phyloP scores from a whole-genome alignment of 2,329 filamentous ascomycete genomes.

The Bipolaris oryzae region DNA sequence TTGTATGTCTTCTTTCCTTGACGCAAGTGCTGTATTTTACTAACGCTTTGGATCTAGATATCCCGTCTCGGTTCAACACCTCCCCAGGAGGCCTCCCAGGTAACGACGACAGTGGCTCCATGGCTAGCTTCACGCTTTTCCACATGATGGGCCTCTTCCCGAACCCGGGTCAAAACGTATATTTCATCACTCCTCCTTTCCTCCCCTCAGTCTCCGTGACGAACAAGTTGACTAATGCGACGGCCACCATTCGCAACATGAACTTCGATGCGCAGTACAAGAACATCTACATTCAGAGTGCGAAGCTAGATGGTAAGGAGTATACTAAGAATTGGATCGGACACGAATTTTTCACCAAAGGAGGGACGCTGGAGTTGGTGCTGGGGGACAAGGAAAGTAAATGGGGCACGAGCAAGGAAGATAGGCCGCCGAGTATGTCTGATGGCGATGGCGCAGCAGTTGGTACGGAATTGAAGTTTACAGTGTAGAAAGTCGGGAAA shows the following conservation, averaged over 20 bases:
- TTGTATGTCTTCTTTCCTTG: constrained; percentile 28
- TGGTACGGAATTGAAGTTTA: not conserved
- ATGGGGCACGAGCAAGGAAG: constrained; percentile 52
- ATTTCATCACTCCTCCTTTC: constrained; percentile 56
- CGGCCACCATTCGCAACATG: constrained; percentile 48
- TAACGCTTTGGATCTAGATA: constrained; percentile 32
- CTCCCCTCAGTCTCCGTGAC: constrained; percentile 51
- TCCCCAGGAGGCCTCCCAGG: constrained; percentile 51
- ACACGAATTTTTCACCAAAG: constrained; percentile 54
- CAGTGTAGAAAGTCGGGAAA: not conserved
- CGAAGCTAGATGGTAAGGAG: constrained; percentile 49
- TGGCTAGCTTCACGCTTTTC: constrained; percentile 54
- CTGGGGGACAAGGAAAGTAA: constrained; percentile 51
- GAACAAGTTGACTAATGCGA: constrained; percentile 50
- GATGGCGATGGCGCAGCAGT: not conserved
- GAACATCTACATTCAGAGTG: constrained; percentile 54
- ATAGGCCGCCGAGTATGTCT: constrained; percentile 37
- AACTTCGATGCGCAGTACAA: constrained; percentile 52
- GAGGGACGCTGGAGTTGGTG: constrained; percentile 51
- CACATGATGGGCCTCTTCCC: constrained; percentile 55
- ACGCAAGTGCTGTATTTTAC: not conserved
- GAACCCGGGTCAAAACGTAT: constrained; percentile 56
- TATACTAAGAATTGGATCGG: constrained; percentile 55
- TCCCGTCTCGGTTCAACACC: constrained; percentile 53
- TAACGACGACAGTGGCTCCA: constrained; percentile 55